Evolutionary conservation across 2,329 filamentous ascomycete species (phyloP), one percentile per base, ranked within the genome.

Genomic region (Aspergillus melleus): DNA sequence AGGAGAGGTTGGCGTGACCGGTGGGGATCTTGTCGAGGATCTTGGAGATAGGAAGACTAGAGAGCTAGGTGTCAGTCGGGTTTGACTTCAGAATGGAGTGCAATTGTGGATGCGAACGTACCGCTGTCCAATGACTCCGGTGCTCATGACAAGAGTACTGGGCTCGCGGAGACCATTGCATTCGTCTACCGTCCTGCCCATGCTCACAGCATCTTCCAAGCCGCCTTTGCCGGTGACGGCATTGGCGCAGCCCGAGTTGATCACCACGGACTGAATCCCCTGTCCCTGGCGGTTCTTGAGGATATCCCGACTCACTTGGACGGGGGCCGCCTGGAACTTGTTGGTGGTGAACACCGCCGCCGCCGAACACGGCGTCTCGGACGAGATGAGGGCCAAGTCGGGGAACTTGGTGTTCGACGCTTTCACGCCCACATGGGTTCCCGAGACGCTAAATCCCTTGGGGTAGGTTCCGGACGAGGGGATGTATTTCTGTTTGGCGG

Each of bases 321-420:
- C 94, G 5, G 95, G 95, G 11, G 95, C 95, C 19, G 95, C 95
- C 78, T 97, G 93, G 80, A 99, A 99, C 77, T 94, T 93, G 81
- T 99, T 99, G 77, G 92, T 96, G 57, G 95, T 99, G 80, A 98
- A 97, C 50, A 98, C 93, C 6, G 92, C 95, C 0, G 93, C 92
- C 10, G 90, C 93, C 6, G 91, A 85, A 76, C 92, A 97, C 57
- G 93, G 92, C 55, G 83, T 84, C 70, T 96, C 91, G 6, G 95
- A 98, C 19, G 89, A 88, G 64, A 99, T 85, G 66, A 99, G 84
- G 39, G 93, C 92, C 53, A 99, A 85, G 75, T 99, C 95, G 32
- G 94, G 92, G 77, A 93, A 93, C 64, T 86, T 90, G 54, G 90
- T 96, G 79, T 98, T 98, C 65, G 88, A 88, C 14, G 92, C 87